phyloP scores from a whole-genome alignment of 768 basidiomycete genomes.

The Rhizopogon vinicolor region DNA sequence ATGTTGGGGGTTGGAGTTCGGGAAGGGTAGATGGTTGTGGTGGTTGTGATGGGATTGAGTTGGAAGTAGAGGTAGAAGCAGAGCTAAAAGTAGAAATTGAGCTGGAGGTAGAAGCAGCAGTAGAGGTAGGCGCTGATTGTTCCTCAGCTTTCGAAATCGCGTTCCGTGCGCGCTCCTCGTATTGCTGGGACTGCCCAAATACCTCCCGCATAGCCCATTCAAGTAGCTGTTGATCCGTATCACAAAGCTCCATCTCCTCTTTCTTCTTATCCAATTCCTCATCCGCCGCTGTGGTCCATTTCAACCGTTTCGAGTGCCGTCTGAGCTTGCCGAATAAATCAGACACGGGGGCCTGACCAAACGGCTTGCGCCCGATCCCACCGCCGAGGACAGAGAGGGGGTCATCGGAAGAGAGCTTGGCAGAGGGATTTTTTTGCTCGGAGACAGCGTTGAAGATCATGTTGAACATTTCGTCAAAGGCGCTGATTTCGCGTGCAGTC shows the following conservation, averaged over 20 bases:
- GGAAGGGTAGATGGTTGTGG: neutral
- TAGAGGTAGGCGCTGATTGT: neutral
- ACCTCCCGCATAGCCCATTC: constrained; percentile 69
- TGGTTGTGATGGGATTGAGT: neutral
- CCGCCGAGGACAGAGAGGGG: neutral
- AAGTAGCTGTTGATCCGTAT: constrained; percentile 65
- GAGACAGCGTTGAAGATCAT: constrained; percentile 58
- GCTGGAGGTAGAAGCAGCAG: no score
- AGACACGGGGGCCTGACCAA: constrained; percentile 20
- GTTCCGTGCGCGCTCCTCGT: constrained; percentile 42
- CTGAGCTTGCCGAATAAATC: constrained; percentile 56
- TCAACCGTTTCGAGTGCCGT: constrained; percentile 42
- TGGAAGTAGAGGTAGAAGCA: neutral
- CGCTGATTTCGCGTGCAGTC: constrained; percentile 61
- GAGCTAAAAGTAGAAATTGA: neutral
- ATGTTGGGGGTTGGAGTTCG: constrained; percentile 54
- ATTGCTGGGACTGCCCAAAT: constrained; percentile 53
- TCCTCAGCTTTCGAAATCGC: constrained; percentile 25
- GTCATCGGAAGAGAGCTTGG: constrained; percentile 1
- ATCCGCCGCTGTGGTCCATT: constrained; percentile 47
- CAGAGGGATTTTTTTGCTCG: constrained; percentile 22
- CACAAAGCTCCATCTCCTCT: constrained; percentile 68
- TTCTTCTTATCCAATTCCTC: constrained; percentile 63
- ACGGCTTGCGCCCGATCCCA: constrained; percentile 18
- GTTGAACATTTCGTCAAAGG: constrained; percentile 72